Base-by-base conservation (phyloP, 129 eudicot species). In the Lonicera japonica region DNA sequence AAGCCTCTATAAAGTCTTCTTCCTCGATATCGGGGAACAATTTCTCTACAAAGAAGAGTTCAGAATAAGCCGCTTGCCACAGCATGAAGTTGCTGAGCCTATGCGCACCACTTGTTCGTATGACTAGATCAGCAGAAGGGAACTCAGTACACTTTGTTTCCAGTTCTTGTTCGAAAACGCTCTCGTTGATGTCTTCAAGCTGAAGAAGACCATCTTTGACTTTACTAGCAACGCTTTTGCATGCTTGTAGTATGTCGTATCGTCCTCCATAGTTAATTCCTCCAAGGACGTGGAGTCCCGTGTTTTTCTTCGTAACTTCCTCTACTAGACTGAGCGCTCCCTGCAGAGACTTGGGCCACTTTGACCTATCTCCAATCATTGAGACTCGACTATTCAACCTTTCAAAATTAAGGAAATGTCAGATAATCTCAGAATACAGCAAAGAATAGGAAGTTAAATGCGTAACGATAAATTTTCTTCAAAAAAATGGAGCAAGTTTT, bases 51-150 rank as follows among this genome's bases (percentile, higher is more conserved):
- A 80, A 79, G 10, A 56, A 63, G 18, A 75, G 57, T 65, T 79
- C 85, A 18, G 71, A 47, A 39, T 80, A 80, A 18, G 81, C 85
- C 48, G 67, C 18, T 20, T 79, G 75, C 81, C 85, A 80, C 36
- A 80, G 17, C 72, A 75, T 52, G 81, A 80, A 80, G 66, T 75
- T 80, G 62, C 81, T 75, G 55, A 79, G 45, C 29, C 85, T 8
- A 38, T 43, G 62, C 36, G 71, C 81, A 5, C 85, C 81, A 36
- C 85, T 71, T 0, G 85, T 75, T 14, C 81, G 61, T 54, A 80
- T 80, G 3, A 80, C 61, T 51, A 80, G 53, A 47, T 80, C 85
- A 16, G 81, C 81, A 5, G 53, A 20, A 8, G 80, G 81, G 38
- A 64, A 74, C 39, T 70, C 56, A 1, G 61, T 66, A 11, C 71